Evolutionary conservation across 495 filamentous ascomycete species (phyloP), one percentile per base, ranked within the genome.

Genomic region (Aspergillus sclerotioniger): DNA sequence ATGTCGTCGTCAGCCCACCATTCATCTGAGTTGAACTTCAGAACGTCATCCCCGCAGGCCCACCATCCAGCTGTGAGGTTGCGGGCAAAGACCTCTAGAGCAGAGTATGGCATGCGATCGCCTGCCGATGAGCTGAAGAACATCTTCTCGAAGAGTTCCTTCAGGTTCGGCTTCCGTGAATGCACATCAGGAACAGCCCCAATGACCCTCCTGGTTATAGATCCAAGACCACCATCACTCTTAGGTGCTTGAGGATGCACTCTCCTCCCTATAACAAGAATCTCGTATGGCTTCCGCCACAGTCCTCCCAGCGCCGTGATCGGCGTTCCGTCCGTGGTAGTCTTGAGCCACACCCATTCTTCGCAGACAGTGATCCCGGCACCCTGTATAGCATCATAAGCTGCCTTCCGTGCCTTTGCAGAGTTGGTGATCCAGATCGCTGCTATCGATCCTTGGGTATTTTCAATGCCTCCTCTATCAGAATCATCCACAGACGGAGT

Each of bases 331-430:
- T 71, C 49, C 0, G 64, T 67, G 0, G 94, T 96, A 9, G 84
- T 82, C 70, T 98, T 98, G 35, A 96, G 62, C 94, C 94, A 98
- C 0, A 88, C 73, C 93, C 93, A 98, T 76, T 96, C 91, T 49
- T 92, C 92, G 15, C 80, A 69, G 19, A 86, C 63, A 44, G 80
- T 69, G 1, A 97, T 76, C 3, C 82, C 86, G 77, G 88, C 89
- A 41, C 73, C 68, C 8, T 68, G 70, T 32, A 96, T 87, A 6
- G 76, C 69, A 3, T 80, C 73, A 6, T 89, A 80, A 1, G 94
- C 80, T 33, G 83, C 64, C 9, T 82, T 76, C 7, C 82, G 71
- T 0, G 87, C 74, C 44, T 80, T 80, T 2, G 77, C 66, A 13
- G 88, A 87, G 69, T 97, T 98, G 8, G 92, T 98, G 16, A 95